Percentiles rank a stretch among this genome's conserved stretches.
Conservation (phyloP, 805 yeast genomes). For the Saccharomycopsis vini region DNA sequence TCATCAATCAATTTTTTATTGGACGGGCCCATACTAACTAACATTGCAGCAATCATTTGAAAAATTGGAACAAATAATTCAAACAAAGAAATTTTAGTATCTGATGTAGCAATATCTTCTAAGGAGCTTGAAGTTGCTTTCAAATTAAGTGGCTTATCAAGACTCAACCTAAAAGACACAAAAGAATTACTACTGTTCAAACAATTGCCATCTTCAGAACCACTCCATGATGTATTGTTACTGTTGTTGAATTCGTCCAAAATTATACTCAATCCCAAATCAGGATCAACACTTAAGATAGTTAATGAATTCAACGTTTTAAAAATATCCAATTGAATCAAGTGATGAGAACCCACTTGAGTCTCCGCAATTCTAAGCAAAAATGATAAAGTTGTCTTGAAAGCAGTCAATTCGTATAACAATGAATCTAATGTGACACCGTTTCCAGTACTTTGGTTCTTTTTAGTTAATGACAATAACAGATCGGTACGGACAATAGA, state of each 20-base stretch:
- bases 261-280: constrained; percentile 54
- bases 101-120: constrained; percentile 15
- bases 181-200: neutral
- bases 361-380: constrained; percentile 69
- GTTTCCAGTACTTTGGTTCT: constrained; percentile 26
- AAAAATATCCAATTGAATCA: constrained; percentile 68
- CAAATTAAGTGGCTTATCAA: constrained; percentile 43
- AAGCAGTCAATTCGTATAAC: constrained; percentile 67
- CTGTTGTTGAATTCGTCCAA: constrained; percentile 30
- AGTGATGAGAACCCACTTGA: constrained; percentile 65
- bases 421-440: constrained; percentile 37
- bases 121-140: constrained; percentile 22
- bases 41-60: constrained; percentile 58
- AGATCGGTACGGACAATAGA: constrained; percentile 60
- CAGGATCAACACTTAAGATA: constrained; percentile 66
- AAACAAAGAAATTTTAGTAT: constrained; percentile 39
- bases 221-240: constrained; percentile 23
- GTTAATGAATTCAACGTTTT: constrained; percentile 46
- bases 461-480: constrained; percentile 34
- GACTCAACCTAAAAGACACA: constrained; percentile 38
- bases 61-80: constrained; percentile 67
- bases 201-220: neutral
- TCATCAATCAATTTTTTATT: constrained; percentile 50
- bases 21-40: constrained; percentile 70
- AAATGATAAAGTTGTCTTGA: constrained; percentile 61